phyloP scores from a whole-genome alignment of 2,329 filamentous ascomycete genomes.

The Diaporthe vexans region DNA sequence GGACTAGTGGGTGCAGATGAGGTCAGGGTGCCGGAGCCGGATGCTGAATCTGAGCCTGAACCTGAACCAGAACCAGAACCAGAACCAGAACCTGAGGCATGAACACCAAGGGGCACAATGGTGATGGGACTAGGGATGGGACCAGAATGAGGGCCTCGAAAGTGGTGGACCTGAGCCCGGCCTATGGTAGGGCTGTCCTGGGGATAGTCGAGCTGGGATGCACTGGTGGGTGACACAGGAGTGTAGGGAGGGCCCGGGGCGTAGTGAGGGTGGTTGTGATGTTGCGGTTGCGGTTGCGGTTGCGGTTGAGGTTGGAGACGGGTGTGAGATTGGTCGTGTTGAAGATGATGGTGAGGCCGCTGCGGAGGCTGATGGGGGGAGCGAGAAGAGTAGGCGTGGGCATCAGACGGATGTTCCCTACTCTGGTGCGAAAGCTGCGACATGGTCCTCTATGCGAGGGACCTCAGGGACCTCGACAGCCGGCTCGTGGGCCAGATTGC shows the following conservation, averaged over 20 bases:
- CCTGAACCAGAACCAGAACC: not conserved
- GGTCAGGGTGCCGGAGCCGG: constrained; percentile 32
- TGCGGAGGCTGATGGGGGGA: not conserved
- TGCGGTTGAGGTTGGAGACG: constrained; percentile 42
- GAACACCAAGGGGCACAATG: constrained; percentile 47
- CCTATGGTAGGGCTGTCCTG: constrained; percentile 65
- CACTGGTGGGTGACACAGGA: constrained; percentile 37
- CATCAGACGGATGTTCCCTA: constrained; percentile 57
- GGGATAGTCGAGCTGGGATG: constrained; percentile 45
- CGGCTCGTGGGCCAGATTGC: constrained; percentile 34
- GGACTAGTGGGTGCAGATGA: constrained; percentile 38
- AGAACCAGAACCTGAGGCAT: constrained; percentile 38
- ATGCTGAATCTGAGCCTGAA: constrained; percentile 25
- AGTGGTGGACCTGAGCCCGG: constrained; percentile 48
- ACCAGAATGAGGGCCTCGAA: constrained; percentile 31
- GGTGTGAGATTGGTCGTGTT: constrained; percentile 33
- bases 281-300: constrained; percentile 41
- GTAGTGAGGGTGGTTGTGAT: constrained; percentile 7
- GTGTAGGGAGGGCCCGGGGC: constrained; percentile 35
- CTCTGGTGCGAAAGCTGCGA: constrained; percentile 66
- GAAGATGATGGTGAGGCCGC: constrained; percentile 17
- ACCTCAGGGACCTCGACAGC: constrained; percentile 30
- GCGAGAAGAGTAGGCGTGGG: constrained; percentile 41
- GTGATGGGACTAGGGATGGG: constrained; percentile 45
- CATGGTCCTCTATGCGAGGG: constrained; percentile 62